Percentiles rank a stretch among this genome's conserved stretches.
These are phyloP conservation scores for Terana coerulea DNA, from an alignment of 768 basidiomycete species.

Conservation along the genomic window DNA sequence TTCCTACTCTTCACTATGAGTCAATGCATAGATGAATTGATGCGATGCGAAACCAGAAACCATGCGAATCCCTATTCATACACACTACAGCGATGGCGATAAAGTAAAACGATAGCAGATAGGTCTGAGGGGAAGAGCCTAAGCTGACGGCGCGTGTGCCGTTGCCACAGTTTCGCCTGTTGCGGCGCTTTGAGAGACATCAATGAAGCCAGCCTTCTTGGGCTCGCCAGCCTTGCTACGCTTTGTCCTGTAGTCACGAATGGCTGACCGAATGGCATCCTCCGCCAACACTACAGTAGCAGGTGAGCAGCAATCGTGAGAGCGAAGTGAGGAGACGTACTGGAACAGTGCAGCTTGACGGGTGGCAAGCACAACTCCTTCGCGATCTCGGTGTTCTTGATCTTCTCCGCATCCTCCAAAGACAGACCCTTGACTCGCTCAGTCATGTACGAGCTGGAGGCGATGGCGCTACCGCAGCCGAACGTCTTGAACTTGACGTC, in stretches of 20 bases:
- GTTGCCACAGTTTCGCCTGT: slow-evolving; percentile 53
- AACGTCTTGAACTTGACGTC: slow-evolving; percentile 99
- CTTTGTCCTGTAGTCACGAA: slow-evolving; percentile 92
- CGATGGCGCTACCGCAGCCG: slow-evolving; percentile 97
- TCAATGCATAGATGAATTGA: not conserved
- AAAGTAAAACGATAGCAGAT: slow-evolving; percentile 1
- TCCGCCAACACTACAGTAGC: slow-evolving; percentile 79
- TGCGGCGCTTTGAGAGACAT: slow-evolving; percentile 57
- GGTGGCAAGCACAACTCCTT: slow-evolving; percentile 94
- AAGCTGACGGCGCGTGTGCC: slow-evolving; percentile 36
- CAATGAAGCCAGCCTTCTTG: slow-evolving; percentile 62
- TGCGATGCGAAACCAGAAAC: not conserved
- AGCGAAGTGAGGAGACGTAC: slow-evolving; percentile 43
- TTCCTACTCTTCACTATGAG: not conserved
- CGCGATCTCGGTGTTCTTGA: slow-evolving; percentile 99
- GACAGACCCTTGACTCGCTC: slow-evolving; percentile 95
- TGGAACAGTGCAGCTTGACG: slow-evolving; percentile 94
- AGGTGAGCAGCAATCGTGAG: not conserved
- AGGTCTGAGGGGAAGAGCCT: not conserved
- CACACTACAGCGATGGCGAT: not conserved
- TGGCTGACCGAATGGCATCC: slow-evolving; percentile 97
- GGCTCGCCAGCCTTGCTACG: slow-evolving; percentile 49
- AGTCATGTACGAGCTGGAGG: slow-evolving; percentile 97
- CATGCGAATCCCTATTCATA: slow-evolving; percentile 7
- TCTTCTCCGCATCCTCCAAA: slow-evolving; percentile 90